Evolutionary conservation across 2,329 filamentous ascomycete species (phyloP).

Genomic region (Emmonsia crescens): DNA sequence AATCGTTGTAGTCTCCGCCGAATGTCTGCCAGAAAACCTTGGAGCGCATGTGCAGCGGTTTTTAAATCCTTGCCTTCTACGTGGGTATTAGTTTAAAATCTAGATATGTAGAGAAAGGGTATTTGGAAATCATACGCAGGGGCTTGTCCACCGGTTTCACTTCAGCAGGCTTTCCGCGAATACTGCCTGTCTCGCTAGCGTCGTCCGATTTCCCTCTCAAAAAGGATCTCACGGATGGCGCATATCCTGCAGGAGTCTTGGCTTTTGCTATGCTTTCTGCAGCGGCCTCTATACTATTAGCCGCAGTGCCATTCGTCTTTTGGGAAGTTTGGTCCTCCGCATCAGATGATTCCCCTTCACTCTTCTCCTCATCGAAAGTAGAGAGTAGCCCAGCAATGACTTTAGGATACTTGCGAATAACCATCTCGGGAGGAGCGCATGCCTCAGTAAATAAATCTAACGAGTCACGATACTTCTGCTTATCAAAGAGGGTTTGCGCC

Average conservation of each 20-base stretch:
- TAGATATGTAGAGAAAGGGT: not conserved
- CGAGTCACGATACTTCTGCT: slow-evolving; percentile 72
- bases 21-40: slow-evolving; percentile 79
- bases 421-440: slow-evolving; percentile 76
- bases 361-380: slow-evolving; percentile 40
- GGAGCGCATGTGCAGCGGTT: slow-evolving; percentile 69
- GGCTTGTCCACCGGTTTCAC: slow-evolving; percentile 20
- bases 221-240: slow-evolving; percentile 30
- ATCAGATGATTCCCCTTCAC: slow-evolving; percentile 22
- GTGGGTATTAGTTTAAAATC: slow-evolving; percentile 8
- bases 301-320: slow-evolving; percentile 21
- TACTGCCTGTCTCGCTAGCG: slow-evolving; percentile 30
- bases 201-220: slow-evolving; percentile 28
- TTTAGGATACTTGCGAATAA: slow-evolving; percentile 73
- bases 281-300: slow-evolving; percentile 17
- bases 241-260: slow-evolving; percentile 20
- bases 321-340: slow-evolving; percentile 14
- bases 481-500: slow-evolving; percentile 70
- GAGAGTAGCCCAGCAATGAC: slow-evolving; percentile 76
- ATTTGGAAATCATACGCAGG: slow-evolving; percentile 16
- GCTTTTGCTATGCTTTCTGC: slow-evolving; percentile 18
- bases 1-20: slow-evolving; percentile 54
- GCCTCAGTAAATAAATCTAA: slow-evolving; percentile 89
- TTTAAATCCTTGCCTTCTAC: slow-evolving; percentile 74
- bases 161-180: slow-evolving; percentile 25